These are phyloP conservation scores for Nelumbo lutea DNA, from an alignment of 164 flowering plant genomes.

Conservation along the genomic window DNA sequence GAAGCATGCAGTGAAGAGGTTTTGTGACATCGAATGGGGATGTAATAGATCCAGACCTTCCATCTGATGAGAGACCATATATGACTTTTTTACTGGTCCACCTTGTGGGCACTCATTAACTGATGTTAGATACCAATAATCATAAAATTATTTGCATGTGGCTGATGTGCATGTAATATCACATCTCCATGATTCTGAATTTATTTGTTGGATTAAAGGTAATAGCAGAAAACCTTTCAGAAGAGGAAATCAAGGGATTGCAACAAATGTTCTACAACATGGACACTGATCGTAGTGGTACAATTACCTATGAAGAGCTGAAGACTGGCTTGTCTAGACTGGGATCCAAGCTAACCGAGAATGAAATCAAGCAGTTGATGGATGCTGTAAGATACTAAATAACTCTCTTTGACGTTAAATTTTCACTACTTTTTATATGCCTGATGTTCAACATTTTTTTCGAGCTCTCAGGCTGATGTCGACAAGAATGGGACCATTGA, in stretches of 20 bases:
- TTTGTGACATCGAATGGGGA: too few species aligned
- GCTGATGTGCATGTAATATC: background rate
- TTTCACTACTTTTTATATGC: background rate
- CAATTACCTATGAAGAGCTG: conserved; percentile 81
- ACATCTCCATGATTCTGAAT: background rate
- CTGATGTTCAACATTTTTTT: background rate
- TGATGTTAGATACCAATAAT: background rate
- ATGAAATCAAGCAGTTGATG: conserved; percentile 77
- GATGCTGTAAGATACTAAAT: conserved; percentile 60
- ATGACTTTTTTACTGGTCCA: background rate
- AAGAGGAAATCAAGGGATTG: conserved; percentile 86
- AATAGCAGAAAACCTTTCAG: conserved; percentile 75
- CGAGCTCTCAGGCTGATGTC: conserved; percentile 71
- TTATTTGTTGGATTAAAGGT: conserved; percentile 36
- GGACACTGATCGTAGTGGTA: conserved; percentile 87
- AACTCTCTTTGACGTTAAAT: background rate
- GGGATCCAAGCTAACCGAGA: conserved; percentile 75
- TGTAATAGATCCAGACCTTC: too few species aligned
- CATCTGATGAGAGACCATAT: too few species aligned
- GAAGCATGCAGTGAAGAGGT: too few species aligned
- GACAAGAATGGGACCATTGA: conserved; percentile 79
- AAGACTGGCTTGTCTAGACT: conserved; percentile 66
- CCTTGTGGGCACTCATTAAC: background rate
- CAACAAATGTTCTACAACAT: conserved; percentile 86
- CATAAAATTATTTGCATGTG: background rate